Evolutionary conservation across 176 grass and related monocot species (phyloP), one percentile per base, ranked within the genome.

Genomic region (Paspalum vaginatum): DNA sequence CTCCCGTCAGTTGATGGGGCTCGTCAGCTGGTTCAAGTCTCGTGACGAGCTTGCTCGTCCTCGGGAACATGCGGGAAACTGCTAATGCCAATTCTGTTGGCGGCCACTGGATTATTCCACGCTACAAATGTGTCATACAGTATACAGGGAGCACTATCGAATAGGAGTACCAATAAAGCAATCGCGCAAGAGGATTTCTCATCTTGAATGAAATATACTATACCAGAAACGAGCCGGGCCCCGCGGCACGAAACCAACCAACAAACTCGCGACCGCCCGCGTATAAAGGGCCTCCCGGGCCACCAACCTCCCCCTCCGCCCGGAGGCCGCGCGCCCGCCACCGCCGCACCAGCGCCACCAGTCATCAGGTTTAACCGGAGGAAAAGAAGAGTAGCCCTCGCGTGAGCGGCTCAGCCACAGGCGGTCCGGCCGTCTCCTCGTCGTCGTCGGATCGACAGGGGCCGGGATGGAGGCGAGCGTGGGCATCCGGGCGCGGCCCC

Each of bases 391-490:
- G 1, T 2, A 15, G 5, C 38, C 18, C 59, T 25, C 22, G n/a
- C 59, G 16, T 3, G 32, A 20, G 37, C 32, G 1, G 39, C n/a
- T n/a, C 53, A 7, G 64, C 11, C 51, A 6, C 32, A 41, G 41
- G 55, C 38, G 32, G 32, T 2, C 32, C 37, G 20, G 26, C 56
- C 47, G 2, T 11, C 7, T 20, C 11, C 1, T 43, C 26, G 14
- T 46, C 56, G 8, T 63, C 76, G 20, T 55, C 71, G 5, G 77
- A 59, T 68, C 70, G 9, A 63, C 45, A 47, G 40, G 65, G 75
- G 77, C 87, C 87, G 85, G 89, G 77, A 91, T 91, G 85, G 89
- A 91, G 58, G 72, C 77, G n/a, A 59, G 43, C 9, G 60, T 67
- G 65, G 66, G 71, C 59, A n/a, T 88, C 71, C 71, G 77, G 0